phyloP scores from a whole-genome alignment of 2,329 filamentous ascomycete genomes.

The Aspergillus quadricinctus region DNA sequence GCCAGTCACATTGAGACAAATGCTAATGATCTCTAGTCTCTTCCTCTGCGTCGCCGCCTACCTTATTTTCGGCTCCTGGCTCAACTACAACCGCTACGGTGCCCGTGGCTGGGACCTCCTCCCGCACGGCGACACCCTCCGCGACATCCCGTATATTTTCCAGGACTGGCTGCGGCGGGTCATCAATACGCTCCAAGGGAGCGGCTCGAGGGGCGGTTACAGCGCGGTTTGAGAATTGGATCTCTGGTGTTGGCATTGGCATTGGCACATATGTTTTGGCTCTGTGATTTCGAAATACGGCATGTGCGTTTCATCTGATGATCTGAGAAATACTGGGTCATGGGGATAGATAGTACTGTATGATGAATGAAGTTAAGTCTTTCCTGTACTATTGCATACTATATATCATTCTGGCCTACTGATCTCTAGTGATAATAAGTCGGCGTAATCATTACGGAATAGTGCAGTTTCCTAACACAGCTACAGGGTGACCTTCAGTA shows the following conservation, averaged over 20 bases:
- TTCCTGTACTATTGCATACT: not conserved
- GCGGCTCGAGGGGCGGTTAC: conserved; percentile 83
- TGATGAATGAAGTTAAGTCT: not conserved
- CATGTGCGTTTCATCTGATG: not conserved
- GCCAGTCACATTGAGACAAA: no score
- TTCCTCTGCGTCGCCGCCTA: conserved; percentile 85
- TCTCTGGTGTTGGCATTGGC: not conserved
- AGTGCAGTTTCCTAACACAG: not conserved
- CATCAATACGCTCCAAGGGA: conserved; percentile 77
- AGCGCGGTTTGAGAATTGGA: conserved; percentile 69
- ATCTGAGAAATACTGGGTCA: not conserved
- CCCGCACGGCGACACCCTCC: conserved; percentile 85
- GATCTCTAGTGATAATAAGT: no score
- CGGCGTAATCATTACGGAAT: no score
- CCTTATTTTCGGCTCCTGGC: conserved; percentile 96
- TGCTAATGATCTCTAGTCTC: conserved; percentile 51
- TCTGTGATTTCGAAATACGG: not conserved
- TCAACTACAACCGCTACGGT: conserved; percentile 97
- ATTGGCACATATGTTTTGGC: not conserved
- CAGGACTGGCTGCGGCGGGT: conserved; percentile 82
- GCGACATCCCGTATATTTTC: conserved; percentile 85
- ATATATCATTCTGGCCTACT: no score
- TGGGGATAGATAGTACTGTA: not conserved
- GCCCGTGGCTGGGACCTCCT: conserved; percentile 92
- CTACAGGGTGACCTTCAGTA: no score